These are phyloP conservation scores for Sporisorium iseilematis-ciliati DNA, from an alignment of 1,284 basidiomycete species.

Conservation along the genomic window DNA sequence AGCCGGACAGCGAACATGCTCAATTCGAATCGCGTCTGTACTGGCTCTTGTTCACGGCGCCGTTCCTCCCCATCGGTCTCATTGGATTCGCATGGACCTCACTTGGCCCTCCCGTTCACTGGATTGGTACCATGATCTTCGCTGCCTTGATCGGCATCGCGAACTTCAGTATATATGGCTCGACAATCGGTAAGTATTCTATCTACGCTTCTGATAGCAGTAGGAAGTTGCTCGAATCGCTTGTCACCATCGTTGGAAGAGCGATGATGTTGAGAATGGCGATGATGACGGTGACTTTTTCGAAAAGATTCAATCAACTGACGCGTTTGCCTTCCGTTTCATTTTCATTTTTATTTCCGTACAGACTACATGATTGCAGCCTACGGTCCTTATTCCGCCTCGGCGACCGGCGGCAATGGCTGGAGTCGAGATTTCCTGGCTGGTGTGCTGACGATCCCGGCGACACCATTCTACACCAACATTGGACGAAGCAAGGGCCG, in stretches of 20 bases:
- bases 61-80: slow-evolving; percentile 71
- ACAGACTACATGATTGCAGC: slow-evolving; percentile 71
- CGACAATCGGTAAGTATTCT: slow-evolving; percentile 59
- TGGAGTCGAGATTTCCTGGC: slow-evolving; percentile 70
- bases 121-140: slow-evolving; percentile 72
- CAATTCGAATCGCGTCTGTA: slow-evolving; percentile 70
- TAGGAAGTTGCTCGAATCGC: not conserved
- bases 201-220: not conserved
- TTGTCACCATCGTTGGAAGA: not conserved
- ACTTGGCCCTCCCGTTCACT: slow-evolving; percentile 70
- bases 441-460: slow-evolving; percentile 71
- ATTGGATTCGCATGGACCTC: slow-evolving; percentile 72
- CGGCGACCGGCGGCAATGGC: slow-evolving; percentile 70
- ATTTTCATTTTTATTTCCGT: not conserved
- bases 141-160: slow-evolving; percentile 70
- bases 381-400: slow-evolving; percentile 71
- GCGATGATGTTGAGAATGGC: not conserved
- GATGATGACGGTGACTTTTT: not conserved
- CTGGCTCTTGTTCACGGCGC: slow-evolving; percentile 70
- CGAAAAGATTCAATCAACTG: not conserved
- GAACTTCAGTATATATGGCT: slow-evolving; percentile 66
- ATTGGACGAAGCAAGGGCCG: slow-evolving; percentile 63
- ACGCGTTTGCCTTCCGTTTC: slow-evolving; percentile 1
- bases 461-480: slow-evolving; percentile 70
- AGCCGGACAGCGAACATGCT: slow-evolving; percentile 54